phyloP scores from a whole-genome alignment of 108 stramenopile species.

The Epipyxis sp. region DNA sequence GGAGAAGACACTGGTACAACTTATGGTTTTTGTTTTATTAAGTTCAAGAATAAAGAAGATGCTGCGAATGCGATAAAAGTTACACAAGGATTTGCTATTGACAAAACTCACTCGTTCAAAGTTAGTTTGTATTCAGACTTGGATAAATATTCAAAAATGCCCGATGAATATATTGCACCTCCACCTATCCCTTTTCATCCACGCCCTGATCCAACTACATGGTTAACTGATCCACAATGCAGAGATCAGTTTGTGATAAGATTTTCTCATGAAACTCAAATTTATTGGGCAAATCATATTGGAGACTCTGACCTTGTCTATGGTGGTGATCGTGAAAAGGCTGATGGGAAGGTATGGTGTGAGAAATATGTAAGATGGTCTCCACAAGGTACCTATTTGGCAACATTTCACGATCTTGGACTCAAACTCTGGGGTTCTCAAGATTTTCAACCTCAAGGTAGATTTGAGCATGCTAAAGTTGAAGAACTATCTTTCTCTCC shows the following conservation, averaged over 20 bases:
- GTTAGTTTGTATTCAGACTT: conserved; percentile 73
- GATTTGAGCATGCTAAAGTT: conserved; percentile 82
- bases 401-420: conserved; percentile 82
- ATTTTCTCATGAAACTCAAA: conserved; percentile 72
- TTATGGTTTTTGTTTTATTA: conserved; percentile 68
- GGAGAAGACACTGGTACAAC: conserved; percentile 26
- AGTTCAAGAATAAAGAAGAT: conserved; percentile 69
- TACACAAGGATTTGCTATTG: conserved; percentile 60
- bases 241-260: conserved; percentile 89
- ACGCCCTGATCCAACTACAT: conserved; percentile 71
- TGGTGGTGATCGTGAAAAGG: conserved; percentile 89
- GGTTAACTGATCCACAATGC: conserved; percentile 83
- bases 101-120: conserved; percentile 78
- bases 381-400: conserved; percentile 84
- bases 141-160: conserved; percentile 52
- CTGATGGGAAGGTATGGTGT: conserved; percentile 67
- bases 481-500: conserved; percentile 71
- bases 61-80: conserved; percentile 65
- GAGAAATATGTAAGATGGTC: conserved; percentile 88
- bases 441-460: conserved; percentile 76
- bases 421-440: conserved; percentile 90
- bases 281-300: conserved; percentile 72
- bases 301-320: conserved; percentile 81
- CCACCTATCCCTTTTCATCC: conserved; percentile 75
- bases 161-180: conserved; percentile 69